A percentile compares a stretch with the other conserved stretches of the same genome.
These are phyloP conservation scores for Camellia granthamiana DNA, from an alignment of 148 eudicot species.

Conservation along the genomic window DNA sequence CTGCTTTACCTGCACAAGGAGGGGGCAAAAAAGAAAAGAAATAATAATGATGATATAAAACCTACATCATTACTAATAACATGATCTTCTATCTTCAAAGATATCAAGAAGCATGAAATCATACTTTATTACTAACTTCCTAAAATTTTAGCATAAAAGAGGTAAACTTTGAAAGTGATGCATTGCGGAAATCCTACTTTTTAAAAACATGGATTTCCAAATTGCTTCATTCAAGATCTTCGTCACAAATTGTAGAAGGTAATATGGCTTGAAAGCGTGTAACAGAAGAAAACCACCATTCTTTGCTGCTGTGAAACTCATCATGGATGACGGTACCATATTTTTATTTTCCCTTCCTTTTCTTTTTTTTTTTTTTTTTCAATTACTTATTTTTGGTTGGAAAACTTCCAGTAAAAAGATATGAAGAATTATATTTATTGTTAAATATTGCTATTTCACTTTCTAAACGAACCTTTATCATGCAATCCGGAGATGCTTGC, in stretches of 20 bases:
- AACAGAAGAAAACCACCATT: background rate
- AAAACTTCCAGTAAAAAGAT: background rate
- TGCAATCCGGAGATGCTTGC: slow-evolving; percentile 66
- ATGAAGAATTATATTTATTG: background rate
- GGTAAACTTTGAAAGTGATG: background rate
- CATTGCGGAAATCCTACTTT: background rate
- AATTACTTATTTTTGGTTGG: background rate
- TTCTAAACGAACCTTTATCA: slow-evolving; percentile 67
- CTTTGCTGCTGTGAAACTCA: background rate
- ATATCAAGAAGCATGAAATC: too few species aligned
- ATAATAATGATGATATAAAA: background rate
- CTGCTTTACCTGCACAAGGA: slow-evolving; percentile 68
- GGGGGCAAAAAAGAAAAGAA: too few species aligned
- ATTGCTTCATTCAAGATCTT: background rate
- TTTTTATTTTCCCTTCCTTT: background rate
- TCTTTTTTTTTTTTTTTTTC: background rate
- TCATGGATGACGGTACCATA: background rate
- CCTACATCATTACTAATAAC: background rate
- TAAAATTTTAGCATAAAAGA: background rate
- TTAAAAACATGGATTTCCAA: background rate
- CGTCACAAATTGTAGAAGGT: slow-evolving; percentile 9
- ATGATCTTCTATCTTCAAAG: background rate
- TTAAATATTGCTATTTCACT: slow-evolving; percentile 1
- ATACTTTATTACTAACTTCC: background rate
- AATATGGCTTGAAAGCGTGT: background rate